Evolutionary conservation across 2,329 filamentous ascomycete species (phyloP), one percentile per base, ranked within the genome.

Genomic region (Cytospora mali): DNA sequence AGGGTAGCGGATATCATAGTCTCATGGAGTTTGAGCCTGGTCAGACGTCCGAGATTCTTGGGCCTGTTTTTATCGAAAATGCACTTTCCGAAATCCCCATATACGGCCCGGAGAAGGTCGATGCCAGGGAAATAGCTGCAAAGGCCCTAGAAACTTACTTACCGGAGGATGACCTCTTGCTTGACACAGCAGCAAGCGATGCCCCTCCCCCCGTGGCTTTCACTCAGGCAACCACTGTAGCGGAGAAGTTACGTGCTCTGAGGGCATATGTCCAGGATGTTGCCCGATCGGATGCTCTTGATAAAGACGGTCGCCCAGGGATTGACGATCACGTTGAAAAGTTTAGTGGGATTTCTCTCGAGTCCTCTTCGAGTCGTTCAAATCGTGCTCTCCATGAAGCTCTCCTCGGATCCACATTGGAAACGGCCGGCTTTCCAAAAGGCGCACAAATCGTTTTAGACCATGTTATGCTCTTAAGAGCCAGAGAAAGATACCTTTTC

Each of bases 401-500:
- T 51, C 72, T 87, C 23, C 74, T 87, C 1, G 72, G 72, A 10
- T 77, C 77, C 1, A 77, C 81, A 14, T 71, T 77, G 28, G 75
- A 80, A 49, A 77, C 77, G 2, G 76, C 75, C 46, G 79, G 79
- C 1, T 76, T 85, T 6, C 80, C 84, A 0, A 76, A 76, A 48
- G 77, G 82, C 64, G 83, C 81, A 1, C 82, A 85, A 58, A 76
- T 75, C 16, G 72, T 84, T 9, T 70, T 86, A 14, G 82, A 88
- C 64, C 82, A 88, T 65, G 73, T 79, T 4, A 86, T 87, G 79
- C 74, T 88, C 11, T 74, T 85, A 42, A 83, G 87, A 18, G 84
- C 85, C 9, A 84, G 83, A 66, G 84, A 86, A 68, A 82, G 80
- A 60, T 89, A 89, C 66, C 75, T 88, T 0, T 88, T 89, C 65